Evolutionary conservation across 352 stramenopile genomes (phyloP), one percentile per base, ranked within the genome.

Genomic region (Globisporangium carolinianum): DNA sequence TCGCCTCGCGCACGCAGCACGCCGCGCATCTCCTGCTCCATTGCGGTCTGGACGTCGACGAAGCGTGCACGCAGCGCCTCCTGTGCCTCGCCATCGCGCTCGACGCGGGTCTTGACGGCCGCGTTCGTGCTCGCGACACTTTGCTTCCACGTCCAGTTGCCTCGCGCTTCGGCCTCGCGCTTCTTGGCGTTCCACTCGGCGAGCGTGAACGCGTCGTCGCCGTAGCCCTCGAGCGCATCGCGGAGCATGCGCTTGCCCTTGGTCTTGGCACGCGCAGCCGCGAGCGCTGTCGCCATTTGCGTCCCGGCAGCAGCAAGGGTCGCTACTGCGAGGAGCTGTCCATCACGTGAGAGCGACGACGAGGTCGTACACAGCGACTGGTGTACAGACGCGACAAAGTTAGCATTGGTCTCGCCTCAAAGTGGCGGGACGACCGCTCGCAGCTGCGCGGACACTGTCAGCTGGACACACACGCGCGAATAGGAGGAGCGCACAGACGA

Each of bases 241-340:
- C 69, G 68, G 6, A 91, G 66, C 68, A 88, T 80, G 17, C 70
- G 73, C 62, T 87, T 88, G 43, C 79, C 79, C 41, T 77, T 75
- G 8, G 81, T 89, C 62, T 87, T 87, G 14, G 78, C 75, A 5
- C 73, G 71, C 8, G 76, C 80, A 5, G 78, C 76, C n/a, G 70
- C 71, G 9, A 89, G 18, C 35, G 76, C 71, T 3, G 75, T 89
- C 53, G 81, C 83, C 81, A 91, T 91, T n/a, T 4, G 6, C 11
- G 42, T n/a, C 12, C 42, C 46, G 15, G 6, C 45, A 18, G 4
- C 7, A 36, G 4, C 18, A 15, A 17, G 10, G 2, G 47, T 6
- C 11, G 7, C 11, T 11, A 14, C 11, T 17, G 11, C 42, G 42
- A 17, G 10, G 42, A 12, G 10, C 1, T 47, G 11, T 11, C 12